Percentiles rank a stretch among this genome's conserved stretches.
These are phyloP conservation scores for Misopates orontium DNA, from an alignment of 257 asterid genomes.

Conservation along the genomic window DNA sequence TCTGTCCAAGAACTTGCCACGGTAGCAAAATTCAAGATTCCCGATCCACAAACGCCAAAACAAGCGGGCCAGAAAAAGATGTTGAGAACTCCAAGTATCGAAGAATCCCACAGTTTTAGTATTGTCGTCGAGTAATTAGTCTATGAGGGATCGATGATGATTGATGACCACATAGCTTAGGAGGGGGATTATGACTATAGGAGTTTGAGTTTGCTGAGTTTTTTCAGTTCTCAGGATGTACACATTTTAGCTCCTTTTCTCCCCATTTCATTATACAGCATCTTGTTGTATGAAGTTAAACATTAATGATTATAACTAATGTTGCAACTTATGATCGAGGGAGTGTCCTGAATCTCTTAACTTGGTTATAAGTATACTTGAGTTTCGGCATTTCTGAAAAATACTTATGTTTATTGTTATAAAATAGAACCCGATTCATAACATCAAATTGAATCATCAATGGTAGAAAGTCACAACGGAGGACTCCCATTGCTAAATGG, in stretches of 20 bases:
- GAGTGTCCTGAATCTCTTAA: too few species aligned
- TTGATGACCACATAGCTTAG: too few species aligned
- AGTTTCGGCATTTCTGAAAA: too few species aligned
- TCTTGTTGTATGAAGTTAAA: not conserved
- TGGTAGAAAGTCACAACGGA: too few species aligned
- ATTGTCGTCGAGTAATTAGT: constrained; percentile 24
- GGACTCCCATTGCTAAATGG: too few species aligned
- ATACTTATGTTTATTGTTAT: too few species aligned
- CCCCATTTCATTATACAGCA: not conserved
- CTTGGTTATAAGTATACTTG: too few species aligned
- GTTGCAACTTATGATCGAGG: not conserved
- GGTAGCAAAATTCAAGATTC: constrained; percentile 26
- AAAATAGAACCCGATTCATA: too few species aligned
- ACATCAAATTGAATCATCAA: too few species aligned
- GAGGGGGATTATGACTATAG: not conserved
- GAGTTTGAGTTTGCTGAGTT: not conserved
- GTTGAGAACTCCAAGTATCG: constrained; percentile 9
- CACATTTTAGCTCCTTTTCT: constrained; percentile 2
- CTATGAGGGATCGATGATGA: not conserved
- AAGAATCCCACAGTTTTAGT: constrained; percentile 24
- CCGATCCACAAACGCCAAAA: not conserved
- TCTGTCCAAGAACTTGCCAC: constrained; percentile 34
- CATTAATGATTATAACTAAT: not conserved
- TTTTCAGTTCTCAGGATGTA: constrained; percentile 22
- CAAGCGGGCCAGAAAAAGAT: not conserved